Percentiles rank a stretch among this genome's conserved stretches.
phyloP scores from a whole-genome alignment of 2,329 filamentous ascomycete species.

The Trichoderma hamatum region DNA sequence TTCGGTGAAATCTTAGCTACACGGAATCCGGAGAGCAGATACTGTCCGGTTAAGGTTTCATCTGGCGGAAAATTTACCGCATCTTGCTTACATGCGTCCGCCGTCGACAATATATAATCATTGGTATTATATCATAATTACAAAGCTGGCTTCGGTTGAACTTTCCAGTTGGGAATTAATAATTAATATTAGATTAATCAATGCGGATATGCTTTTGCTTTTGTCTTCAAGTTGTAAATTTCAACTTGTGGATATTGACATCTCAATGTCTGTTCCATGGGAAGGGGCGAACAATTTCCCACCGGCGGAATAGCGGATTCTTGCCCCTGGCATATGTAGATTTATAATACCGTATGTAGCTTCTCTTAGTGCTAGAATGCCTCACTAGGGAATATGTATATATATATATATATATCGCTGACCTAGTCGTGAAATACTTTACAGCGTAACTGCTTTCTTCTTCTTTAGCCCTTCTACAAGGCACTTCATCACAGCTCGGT shows the following conservation, averaged over 20 bases:
- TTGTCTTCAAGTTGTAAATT: not conserved
- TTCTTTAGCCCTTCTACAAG: not conserved
- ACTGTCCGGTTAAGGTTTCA: not conserved
- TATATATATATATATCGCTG: not conserved
- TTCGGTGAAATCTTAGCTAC: not conserved
- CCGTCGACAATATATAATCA: not conserved
- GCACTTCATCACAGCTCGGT: not conserved
- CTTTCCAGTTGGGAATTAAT: not conserved
- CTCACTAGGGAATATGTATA: not conserved
- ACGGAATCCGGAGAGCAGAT: not conserved
- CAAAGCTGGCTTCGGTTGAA: not conserved
- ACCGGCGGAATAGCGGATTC: not conserved
- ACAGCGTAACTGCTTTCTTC: not conserved
- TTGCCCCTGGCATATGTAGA: not conserved
- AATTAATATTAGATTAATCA: not conserved
- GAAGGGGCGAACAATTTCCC: not conserved
- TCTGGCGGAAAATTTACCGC: conserved; percentile 3
- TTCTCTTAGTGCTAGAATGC: not conserved
- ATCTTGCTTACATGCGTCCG: not conserved
- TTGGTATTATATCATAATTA: not conserved
- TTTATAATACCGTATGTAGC: not conserved
- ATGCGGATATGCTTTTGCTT: not conserved
- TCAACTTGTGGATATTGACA: not conserved
- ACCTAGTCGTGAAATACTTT: not conserved
- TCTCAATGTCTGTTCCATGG: not conserved